Conservation (phyloP, 2,329 filamentous ascomycete species). For the Claviceps citrina region DNA sequence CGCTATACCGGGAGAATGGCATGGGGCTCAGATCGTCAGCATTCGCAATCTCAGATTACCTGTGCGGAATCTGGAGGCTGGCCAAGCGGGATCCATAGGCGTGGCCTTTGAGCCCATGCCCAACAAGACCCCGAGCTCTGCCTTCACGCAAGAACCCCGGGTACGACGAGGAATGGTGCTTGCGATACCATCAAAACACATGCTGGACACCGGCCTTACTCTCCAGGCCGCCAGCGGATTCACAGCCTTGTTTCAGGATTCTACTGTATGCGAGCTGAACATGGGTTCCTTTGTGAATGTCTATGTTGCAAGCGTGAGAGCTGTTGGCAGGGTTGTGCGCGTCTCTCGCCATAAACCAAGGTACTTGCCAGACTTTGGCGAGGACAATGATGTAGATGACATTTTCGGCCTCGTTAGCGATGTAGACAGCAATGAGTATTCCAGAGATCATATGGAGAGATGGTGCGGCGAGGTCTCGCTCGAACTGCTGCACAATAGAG, state of each 20-base stretch:
- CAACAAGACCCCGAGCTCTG: constrained; percentile 2
- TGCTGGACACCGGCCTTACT: constrained; percentile 39
- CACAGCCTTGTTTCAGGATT: constrained; percentile 53
- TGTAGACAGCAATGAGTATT: constrained; percentile 20
- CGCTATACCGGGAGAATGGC: constrained; percentile 54
- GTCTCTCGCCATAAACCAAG: constrained; percentile 22
- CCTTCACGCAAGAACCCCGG: constrained; percentile 19
- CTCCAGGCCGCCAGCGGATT: constrained; percentile 53
- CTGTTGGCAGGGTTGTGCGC: constrained; percentile 58
- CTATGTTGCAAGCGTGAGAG: constrained; percentile 76
- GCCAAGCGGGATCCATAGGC: constrained; percentile 82
- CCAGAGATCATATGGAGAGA: constrained; percentile 10
- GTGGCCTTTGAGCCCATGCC: constrained; percentile 40
- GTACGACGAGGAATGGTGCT: constrained; percentile 75
- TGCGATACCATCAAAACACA: constrained; percentile 43
- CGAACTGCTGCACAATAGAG: constrained; percentile 51
- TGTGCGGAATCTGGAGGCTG: constrained; percentile 57
- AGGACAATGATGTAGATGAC: constrained; percentile 31
- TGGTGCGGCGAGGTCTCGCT: constrained; percentile 40
- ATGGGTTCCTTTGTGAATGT: constrained; percentile 60
- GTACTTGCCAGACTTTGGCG: constrained; percentile 13
- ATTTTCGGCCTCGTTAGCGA: constrained; percentile 43
- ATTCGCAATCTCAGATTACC: constrained; percentile 77
- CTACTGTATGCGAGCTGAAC: constrained; percentile 46
- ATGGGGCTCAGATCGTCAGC: constrained; percentile 64